phyloP scores from a whole-genome alignment of 2,329 filamentous ascomycete genomes.

The Escovopsis sp. region DNA sequence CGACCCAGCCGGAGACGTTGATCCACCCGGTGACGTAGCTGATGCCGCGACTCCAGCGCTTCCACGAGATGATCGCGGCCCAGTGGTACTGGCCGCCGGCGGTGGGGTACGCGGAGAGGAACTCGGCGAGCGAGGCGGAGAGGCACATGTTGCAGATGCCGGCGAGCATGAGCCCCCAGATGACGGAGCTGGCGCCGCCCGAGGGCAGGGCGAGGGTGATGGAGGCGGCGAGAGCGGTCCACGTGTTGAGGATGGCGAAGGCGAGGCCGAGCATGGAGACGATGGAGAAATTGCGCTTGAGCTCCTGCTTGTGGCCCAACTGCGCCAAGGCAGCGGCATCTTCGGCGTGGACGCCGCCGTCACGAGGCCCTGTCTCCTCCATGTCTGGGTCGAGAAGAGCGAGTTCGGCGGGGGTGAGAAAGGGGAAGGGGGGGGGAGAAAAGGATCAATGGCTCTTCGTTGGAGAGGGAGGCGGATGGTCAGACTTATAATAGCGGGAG shows the following conservation, averaged over 20 bases:
- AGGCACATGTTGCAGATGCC: slow-evolving; percentile 57
- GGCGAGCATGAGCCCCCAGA: slow-evolving; percentile 53
- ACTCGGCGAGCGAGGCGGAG: slow-evolving; percentile 55
- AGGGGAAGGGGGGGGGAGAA: neutral
- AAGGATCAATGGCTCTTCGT: neutral
- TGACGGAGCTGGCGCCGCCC: slow-evolving; percentile 54
- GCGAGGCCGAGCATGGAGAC: slow-evolving; percentile 33
- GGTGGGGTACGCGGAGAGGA: slow-evolving; percentile 48
- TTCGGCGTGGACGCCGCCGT: slow-evolving; percentile 6
- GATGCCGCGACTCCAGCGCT: slow-evolving; percentile 43
- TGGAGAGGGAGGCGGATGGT: neutral
- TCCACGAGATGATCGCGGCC: slow-evolving; percentile 51
- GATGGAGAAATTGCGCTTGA: slow-evolving; percentile 35
- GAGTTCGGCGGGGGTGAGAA: neutral
- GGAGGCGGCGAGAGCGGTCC: slow-evolving; percentile 34
- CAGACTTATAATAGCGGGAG: neutral
- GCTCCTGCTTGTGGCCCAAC: slow-evolving; percentile 33
- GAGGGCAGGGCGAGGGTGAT: slow-evolving; percentile 43
- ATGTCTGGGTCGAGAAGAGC: slow-evolving; percentile 2
- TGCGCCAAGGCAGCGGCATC: slow-evolving; percentile 27
- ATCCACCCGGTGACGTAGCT: slow-evolving; percentile 63
- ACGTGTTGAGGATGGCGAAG: slow-evolving; percentile 35
- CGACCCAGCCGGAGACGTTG: slow-evolving; percentile 58
- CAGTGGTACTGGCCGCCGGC: slow-evolving; percentile 56
- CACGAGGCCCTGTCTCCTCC: slow-evolving; percentile 2